Conservation (phyloP, 1,139 yeast genomes). For the Taiozyma sp. region DNA sequence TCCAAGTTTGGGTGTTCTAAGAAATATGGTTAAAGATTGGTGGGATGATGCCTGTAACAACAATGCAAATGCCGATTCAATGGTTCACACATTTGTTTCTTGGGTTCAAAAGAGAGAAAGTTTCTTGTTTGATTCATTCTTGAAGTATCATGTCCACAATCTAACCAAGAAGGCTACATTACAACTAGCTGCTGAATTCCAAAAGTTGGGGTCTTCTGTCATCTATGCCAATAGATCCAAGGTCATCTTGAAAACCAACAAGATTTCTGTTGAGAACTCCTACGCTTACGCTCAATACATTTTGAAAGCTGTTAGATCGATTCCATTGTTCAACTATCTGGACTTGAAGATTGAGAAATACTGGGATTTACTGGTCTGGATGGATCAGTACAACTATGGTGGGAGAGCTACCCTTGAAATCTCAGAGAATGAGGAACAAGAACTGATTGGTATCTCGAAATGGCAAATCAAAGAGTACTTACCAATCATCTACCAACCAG, state of each 20-base stretch:
- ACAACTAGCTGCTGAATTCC: conserved; percentile 78
- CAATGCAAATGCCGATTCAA: conserved; percentile 70
- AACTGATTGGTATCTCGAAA: conserved; percentile 51
- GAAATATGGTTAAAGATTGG: conserved; percentile 79
- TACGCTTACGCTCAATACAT: conserved; percentile 92
- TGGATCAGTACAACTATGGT: conserved; percentile 86
- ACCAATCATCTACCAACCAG: conserved; percentile 70
- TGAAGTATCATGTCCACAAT: conserved; percentile 85
- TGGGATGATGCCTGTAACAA: conserved; percentile 86
- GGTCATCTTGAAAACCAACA: conserved; percentile 66
- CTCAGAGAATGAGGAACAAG: conserved; percentile 50
- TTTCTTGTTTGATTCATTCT: conserved; percentile 64
- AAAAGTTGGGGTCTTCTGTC: conserved; percentile 68
- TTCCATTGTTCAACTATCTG: conserved; percentile 76
- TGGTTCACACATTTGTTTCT: conserved; percentile 75
- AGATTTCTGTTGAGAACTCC: conserved; percentile 77
- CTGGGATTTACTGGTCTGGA: conserved; percentile 93
- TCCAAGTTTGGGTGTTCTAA: conserved; percentile 64
- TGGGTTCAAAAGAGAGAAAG: conserved; percentile 86
- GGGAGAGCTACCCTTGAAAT: conserved; percentile 72
- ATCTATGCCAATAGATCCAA: conserved; percentile 80
- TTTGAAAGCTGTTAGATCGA: conserved; percentile 71
- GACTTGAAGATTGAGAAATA: conserved; percentile 71
- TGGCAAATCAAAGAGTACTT: conserved; percentile 81
- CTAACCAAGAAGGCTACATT: conserved; percentile 77